These are phyloP conservation scores for Fusarium sororula DNA, from an alignment of 2,329 filamentous ascomycete genomes.

Conservation along the genomic window DNA sequence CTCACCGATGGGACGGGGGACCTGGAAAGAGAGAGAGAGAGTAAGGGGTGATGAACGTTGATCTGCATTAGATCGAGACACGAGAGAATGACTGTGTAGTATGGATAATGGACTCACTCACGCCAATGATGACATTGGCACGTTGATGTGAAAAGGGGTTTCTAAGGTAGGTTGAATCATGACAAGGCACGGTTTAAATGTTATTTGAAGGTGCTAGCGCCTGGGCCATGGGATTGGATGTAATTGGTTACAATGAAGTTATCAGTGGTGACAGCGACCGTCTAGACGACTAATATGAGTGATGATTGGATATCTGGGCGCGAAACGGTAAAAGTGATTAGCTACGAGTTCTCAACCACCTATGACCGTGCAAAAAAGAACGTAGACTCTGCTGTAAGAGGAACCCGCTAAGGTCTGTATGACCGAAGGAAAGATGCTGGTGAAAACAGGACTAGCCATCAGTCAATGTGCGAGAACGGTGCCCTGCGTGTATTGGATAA, in stretches of 20 bases:
- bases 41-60: slow-evolving; percentile 17
- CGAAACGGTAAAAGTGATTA: slow-evolving; percentile 6
- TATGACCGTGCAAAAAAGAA: background rate
- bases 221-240: slow-evolving; percentile 15
- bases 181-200: slow-evolving; percentile 2
- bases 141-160: background rate
- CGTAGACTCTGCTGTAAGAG: background rate
- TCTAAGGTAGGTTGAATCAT: slow-evolving; percentile 10
- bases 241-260: slow-evolving; percentile 12
- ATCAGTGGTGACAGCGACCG: slow-evolving; percentile 12
- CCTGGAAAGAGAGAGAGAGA: background rate
- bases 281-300: background rate
- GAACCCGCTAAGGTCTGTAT: background rate
- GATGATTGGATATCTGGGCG: background rate
- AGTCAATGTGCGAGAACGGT: background rate
- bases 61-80: slow-evolving; percentile 10
- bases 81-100: background rate
- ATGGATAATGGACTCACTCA: background rate
- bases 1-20: slow-evolving; percentile 11
- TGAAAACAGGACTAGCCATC: background rate
- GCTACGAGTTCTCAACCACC: background rate
- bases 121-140: background rate
- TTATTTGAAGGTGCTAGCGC: slow-evolving; percentile 16
- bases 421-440: background rate
- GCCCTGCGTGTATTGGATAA: background rate